A percentile compares a stretch with the other conserved stretches of the same genome.
Conservation (phyloP, 2,329 filamentous ascomycete species). For the Penicillium sp. region DNA sequence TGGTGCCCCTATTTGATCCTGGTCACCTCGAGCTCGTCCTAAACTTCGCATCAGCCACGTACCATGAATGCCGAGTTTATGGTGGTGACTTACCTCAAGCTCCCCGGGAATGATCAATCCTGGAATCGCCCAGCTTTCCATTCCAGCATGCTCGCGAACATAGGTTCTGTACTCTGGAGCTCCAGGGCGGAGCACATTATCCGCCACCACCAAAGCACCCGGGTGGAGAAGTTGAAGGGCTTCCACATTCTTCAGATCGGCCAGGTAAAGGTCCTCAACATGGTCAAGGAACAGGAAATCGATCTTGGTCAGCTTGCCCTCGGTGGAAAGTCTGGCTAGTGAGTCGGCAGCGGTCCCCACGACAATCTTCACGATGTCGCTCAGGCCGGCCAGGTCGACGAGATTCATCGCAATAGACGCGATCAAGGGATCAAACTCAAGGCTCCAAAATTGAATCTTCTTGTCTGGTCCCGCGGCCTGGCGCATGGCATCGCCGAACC, state of each 20-base stretch:
- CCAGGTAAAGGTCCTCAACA: conserved; percentile 11
- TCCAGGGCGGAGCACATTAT: conserved; percentile 14
- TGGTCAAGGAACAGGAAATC: conserved; percentile 18
- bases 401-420: conserved; percentile 16
- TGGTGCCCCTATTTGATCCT: conserved; percentile 1
- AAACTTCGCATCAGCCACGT: neutral
- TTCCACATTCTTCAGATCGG: conserved; percentile 9
- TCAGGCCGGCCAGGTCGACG: conserved; percentile 13
- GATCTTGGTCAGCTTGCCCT: conserved; percentile 2
- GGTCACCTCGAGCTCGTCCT: conserved; percentile 10
- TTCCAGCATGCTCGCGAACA: conserved; percentile 6
- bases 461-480: conserved; percentile 1
- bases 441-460: conserved; percentile 2
- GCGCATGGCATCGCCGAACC: conserved; percentile 9
- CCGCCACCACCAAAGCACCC: conserved; percentile 14
- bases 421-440: conserved; percentile 13
- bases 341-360: conserved; percentile 10
- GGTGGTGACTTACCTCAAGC: conserved; percentile 8
- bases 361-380: conserved; percentile 13
- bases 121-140: conserved; percentile 12
- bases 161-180: conserved; percentile 13
- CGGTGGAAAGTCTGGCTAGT: conserved; percentile 7
- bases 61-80: neutral
- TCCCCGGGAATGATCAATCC: conserved; percentile 15
- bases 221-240: conserved; percentile 4